phyloP scores from a whole-genome alignment of 2,329 filamentous ascomycete genomes.

The Ophiostoma tasmaniense region DNA sequence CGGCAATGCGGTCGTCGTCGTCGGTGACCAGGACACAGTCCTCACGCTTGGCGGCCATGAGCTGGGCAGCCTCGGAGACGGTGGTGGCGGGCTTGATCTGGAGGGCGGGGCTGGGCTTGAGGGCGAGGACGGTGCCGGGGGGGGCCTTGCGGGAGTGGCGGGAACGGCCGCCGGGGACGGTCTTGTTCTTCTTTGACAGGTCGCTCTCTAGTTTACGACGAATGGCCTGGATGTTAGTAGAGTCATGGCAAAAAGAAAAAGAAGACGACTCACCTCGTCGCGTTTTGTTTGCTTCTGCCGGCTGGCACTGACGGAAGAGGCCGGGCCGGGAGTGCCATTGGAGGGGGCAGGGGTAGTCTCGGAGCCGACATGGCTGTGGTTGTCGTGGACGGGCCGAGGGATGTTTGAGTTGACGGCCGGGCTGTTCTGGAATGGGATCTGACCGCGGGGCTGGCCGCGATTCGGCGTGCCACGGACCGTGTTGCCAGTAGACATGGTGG shows the following conservation, averaged over 20 bases:
- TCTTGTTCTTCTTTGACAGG: slow-evolving; percentile 92
- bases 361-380: slow-evolving; percentile 17
- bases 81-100: slow-evolving; percentile 95
- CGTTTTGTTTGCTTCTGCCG: slow-evolving; percentile 93
- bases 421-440: slow-evolving; percentile 53
- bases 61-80: slow-evolving; percentile 89
- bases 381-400: slow-evolving; percentile 62
- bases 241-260: slow-evolving; percentile 24
- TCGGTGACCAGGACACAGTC: slow-evolving; percentile 97
- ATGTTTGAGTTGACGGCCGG: slow-evolving; percentile 53
- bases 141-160: slow-evolving; percentile 87
- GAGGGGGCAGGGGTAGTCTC: slow-evolving; percentile 2
- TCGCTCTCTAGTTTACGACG: slow-evolving; percentile 94
- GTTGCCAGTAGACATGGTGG: slow-evolving; percentile 47
- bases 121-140: slow-evolving; percentile 86
- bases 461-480: slow-evolving; percentile 64
- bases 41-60: slow-evolving; percentile 98
- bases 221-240: slow-evolving; percentile 60
- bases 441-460: slow-evolving; percentile 50
- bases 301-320: slow-evolving; percentile 78
- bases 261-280: slow-evolving; percentile 70
- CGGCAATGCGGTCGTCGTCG: slow-evolving; percentile 93
- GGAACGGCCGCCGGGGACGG: slow-evolving; percentile 65
- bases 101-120: slow-evolving; percentile 89
- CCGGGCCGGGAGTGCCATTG: slow-evolving; percentile 40